Evolutionary conservation across 1,284 basidiomycete genomes (phyloP).

Genomic region (Papiliotrema terrestris): DNA sequence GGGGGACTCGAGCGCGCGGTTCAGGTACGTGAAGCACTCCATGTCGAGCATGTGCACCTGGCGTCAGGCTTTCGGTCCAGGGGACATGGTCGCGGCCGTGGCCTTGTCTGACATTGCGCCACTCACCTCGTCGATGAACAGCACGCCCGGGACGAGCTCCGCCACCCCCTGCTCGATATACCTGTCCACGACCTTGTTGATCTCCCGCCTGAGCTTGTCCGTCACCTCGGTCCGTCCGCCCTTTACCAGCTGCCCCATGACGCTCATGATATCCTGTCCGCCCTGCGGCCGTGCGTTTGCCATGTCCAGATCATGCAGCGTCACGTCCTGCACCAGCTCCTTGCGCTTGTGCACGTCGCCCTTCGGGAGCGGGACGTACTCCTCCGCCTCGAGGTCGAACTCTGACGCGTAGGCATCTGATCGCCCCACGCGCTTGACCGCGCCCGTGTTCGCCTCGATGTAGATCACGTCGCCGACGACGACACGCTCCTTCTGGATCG

Average conservation of each 20-base stretch:
- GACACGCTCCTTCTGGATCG: slow-evolving; percentile 95
- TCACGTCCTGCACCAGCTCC: slow-evolving; percentile 96
- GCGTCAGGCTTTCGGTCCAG: background rate
- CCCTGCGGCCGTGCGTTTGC: slow-evolving; percentile 87
- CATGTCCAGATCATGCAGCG: slow-evolving; percentile 91
- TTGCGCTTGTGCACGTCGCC: slow-evolving; percentile 98
- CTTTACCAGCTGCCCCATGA: slow-evolving; percentile 96
- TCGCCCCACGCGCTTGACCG: slow-evolving; percentile 95
- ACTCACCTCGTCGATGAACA: slow-evolving; percentile 95
- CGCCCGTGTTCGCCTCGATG: slow-evolving; percentile 89
- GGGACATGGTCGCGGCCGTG: too few relatives aligned
- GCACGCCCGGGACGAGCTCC: slow-evolving; percentile 93
- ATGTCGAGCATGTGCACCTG: slow-evolving; percentile 99
- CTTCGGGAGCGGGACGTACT: slow-evolving; percentile 95
- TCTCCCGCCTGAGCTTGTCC: slow-evolving; percentile 90
- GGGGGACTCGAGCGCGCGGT: slow-evolving; percentile 89
- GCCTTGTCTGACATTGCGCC: background rate
- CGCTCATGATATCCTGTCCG: slow-evolving; percentile 98
- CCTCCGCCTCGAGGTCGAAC: slow-evolving; percentile 96
- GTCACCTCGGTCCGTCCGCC: slow-evolving; percentile 93
- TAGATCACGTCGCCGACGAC: slow-evolving; percentile 96
- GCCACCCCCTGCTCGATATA: slow-evolving; percentile 99
- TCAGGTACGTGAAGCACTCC: slow-evolving; percentile 98
- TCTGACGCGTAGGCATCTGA: slow-evolving; percentile 99
- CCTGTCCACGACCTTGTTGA: slow-evolving; percentile 96